phyloP scores from a whole-genome alignment of 2,329 filamentous ascomycete species.

The Biscogniauxia marginata region DNA sequence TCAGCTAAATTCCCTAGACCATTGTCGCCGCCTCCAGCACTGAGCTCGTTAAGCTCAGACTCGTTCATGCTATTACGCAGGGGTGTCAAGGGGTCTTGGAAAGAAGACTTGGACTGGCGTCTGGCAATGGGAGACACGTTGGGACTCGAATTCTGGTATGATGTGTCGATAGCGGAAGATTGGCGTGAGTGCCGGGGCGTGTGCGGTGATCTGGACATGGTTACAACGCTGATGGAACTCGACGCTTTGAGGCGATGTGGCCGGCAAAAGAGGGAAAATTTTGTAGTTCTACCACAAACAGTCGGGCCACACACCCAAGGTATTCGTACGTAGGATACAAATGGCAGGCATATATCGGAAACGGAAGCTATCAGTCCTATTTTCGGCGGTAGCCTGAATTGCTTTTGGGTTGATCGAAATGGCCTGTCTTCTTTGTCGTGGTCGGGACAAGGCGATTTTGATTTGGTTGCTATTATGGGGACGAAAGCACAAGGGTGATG shows the following conservation, averaged over 20 bases:
- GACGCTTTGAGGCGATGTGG: background rate
- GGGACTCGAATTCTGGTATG: constrained; percentile 37
- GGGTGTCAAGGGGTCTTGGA: constrained; percentile 49
- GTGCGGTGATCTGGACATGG: constrained; percentile 48
- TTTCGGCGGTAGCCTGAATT: too few species aligned
- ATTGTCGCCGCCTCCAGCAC: constrained; percentile 45
- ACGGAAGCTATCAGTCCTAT: too few species aligned
- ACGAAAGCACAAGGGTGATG: background rate
- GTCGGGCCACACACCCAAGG: background rate
- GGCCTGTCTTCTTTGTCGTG: background rate
- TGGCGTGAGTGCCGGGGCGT: constrained; percentile 61
- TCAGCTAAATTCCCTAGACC: constrained; percentile 77
- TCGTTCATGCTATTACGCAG: constrained; percentile 47
- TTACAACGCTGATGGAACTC: background rate
- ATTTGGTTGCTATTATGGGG: background rate
- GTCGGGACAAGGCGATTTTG: background rate
- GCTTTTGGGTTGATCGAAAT: background rate
- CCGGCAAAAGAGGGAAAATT: background rate
- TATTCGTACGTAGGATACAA: too few species aligned
- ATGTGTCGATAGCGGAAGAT: constrained; percentile 51
- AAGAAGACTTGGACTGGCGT: constrained; percentile 51
- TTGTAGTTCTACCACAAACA: background rate
- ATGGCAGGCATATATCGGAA: too few species aligned
- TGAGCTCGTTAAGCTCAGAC: constrained; percentile 47
- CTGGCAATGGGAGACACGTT: constrained; percentile 46